Conservation (phyloP, 2,329 filamentous ascomycete species). For the Daldinia sp. region DNA sequence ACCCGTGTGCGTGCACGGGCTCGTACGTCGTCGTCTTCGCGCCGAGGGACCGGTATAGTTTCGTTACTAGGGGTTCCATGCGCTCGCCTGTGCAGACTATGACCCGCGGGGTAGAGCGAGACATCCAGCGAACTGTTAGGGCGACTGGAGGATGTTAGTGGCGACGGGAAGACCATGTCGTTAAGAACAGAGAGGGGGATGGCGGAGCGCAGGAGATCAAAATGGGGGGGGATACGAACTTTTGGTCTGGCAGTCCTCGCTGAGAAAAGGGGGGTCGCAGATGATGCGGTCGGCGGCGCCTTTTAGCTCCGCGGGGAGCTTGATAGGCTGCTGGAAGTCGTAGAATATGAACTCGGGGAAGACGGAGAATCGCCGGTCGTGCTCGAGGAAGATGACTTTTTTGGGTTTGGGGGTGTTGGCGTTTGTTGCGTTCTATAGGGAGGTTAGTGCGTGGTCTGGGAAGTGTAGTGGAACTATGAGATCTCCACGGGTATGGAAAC, state of each 20-base stretch:
- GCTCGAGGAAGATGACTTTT: conserved; percentile 73
- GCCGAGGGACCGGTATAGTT: conserved; percentile 72
- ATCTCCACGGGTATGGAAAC: too few species aligned
- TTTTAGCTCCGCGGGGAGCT: conserved; percentile 69
- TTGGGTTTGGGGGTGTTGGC: conserved; percentile 57
- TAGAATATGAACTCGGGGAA: conserved; percentile 80
- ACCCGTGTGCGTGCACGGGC: conserved; percentile 72
- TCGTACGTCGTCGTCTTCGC: conserved; percentile 72
- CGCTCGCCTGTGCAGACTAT: conserved; percentile 81
- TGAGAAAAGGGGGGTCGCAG: conserved; percentile 81
- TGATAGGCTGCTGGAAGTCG: conserved; percentile 74
- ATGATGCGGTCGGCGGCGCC: conserved; percentile 73
- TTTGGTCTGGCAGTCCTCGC: conserved; percentile 82
- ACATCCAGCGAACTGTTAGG: conserved; percentile 77
- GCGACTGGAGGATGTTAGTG: conserved; percentile 60
- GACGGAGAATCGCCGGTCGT: conserved; percentile 75
- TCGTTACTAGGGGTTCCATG: conserved; percentile 70
- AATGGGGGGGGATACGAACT: conserved; percentile 51
- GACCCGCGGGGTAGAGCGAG: conserved; percentile 58
- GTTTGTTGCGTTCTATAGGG: conserved; percentile 29
- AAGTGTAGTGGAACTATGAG: too few species aligned
- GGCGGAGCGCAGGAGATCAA: not conserved
- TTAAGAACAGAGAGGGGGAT: not conserved
- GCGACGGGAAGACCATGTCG: conserved; percentile 4
- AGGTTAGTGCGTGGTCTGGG: conserved; percentile 14